Evolutionary conservation across 176 grass and related monocot genomes (phyloP).

Genomic region (barley (Hordeum vulgare)): DNA sequence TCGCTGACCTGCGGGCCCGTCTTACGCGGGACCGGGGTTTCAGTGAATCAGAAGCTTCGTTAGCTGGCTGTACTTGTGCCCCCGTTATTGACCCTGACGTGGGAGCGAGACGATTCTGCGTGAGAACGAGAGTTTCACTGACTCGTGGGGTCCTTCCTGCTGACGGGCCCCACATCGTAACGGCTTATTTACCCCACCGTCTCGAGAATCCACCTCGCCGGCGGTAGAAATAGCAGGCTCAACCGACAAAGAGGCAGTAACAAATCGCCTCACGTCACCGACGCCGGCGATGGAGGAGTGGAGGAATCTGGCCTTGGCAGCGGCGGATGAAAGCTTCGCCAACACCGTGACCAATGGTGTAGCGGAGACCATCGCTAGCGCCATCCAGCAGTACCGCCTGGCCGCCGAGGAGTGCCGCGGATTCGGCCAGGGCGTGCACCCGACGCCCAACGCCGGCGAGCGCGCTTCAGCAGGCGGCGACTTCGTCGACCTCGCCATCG

Average conservation of each 20-base stretch:
- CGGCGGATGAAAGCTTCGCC: neutral
- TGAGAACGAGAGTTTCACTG: neutral
- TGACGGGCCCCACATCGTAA: neutral
- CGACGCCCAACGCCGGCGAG: neutral
- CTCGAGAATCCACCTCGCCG: neutral
- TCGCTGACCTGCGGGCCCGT: neutral
- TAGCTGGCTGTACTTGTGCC: neutral
- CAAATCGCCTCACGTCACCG: neutral
- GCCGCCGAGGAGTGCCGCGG: neutral
- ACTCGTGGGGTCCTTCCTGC: neutral
- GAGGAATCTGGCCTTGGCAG: neutral
- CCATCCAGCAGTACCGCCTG: neutral
- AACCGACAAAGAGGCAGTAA: too few species aligned
- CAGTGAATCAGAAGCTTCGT: neutral
- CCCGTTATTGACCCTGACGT: neutral
- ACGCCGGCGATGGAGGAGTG: neutral
- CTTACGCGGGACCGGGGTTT: fast-evolving
- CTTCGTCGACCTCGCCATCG: neutral
- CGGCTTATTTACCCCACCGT: neutral
- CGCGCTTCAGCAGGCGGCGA: too few species aligned
- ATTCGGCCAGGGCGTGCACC: neutral
- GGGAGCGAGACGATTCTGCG: neutral
- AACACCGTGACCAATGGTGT: neutral
- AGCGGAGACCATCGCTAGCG: neutral
- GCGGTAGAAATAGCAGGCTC: neutral